Base-by-base conservation (phyloP, 2,329 filamentous ascomycete genomes). In the Botrytis hyacinthi region DNA sequence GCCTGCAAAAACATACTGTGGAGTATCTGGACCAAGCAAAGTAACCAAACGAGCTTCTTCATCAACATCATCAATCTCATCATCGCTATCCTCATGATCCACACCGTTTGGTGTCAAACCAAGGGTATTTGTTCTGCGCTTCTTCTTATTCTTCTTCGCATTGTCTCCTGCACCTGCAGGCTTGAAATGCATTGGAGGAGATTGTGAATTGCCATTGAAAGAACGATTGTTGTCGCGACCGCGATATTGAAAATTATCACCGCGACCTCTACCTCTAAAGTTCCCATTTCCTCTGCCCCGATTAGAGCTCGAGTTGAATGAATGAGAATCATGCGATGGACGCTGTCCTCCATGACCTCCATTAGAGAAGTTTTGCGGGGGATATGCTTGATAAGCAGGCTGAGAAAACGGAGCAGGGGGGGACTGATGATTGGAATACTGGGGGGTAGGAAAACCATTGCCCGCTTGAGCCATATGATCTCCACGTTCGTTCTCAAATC, bases 41-140 rank as follows among this genome's bases (percentile, higher is more conserved):
- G 80, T 81, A 77, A 81, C 80, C 76, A 82, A 80, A 76, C 80
- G 79, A 73, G 80, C 80, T 79, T 82, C 80, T 82, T 95, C 93
- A 78, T 94, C 92, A 72, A 89, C 85, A 75, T 92, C 88, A 71
- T 91, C 89, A 73, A 79, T 72, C 66, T 92, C 90, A 73, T 92
- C 91, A 75, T 89, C 88, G 68, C 86, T 90, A 70, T 89, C 87
- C 77, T 89, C 87, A 42, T 88, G 88, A 26, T 82, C 81, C 74
- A 78, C 78, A 76, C 78, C 80, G 77, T 79, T 80, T 72, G 91
- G 90, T 14, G 90, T 92, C 67, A 95, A 84, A 48, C 92, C 92
- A 37, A 94, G 86, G 1, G 90, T 90, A 77, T 92, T 92, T 57
- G 89, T 89, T 83, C 90, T 91, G 73, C 90, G 88, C 84, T 91